These are phyloP conservation scores for Staphylotrichum tortipilum DNA, from an alignment of 495 filamentous ascomycete species.

Conservation along the genomic window DNA sequence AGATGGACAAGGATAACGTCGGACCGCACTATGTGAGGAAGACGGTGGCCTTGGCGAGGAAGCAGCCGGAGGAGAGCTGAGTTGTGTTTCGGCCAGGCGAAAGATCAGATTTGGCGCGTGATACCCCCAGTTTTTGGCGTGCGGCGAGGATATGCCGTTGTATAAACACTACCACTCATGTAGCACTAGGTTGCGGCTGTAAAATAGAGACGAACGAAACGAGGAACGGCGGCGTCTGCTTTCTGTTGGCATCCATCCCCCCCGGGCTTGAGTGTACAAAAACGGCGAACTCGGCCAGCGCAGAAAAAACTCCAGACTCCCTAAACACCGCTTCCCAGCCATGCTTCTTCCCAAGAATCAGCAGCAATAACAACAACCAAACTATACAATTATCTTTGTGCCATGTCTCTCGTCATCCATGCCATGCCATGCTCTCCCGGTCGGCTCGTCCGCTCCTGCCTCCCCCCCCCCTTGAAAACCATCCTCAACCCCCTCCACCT, in stretches of 20 bases:
- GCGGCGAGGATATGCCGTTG: no score
- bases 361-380: not conserved
- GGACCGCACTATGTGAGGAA: constrained; percentile 11
- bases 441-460: no score
- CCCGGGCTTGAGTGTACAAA: no score
- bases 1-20: constrained; percentile 33
- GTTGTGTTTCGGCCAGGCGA: no score
- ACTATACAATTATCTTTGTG: not conserved
- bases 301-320: not conserved
- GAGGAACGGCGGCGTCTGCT: no score
- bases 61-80: constrained; percentile 1
- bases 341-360: not conserved
- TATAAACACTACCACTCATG: not conserved
- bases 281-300: no score
- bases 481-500: no score
- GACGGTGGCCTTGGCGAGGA: not conserved
- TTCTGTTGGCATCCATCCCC: no score
- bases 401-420: no score
- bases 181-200: not conserved
- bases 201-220: no score
- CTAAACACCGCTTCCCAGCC: not conserved
- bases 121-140: not conserved
- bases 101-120: no score
- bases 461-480: no score
- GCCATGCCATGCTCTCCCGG: not conserved